Percentiles rank a stretch among this genome's conserved stretches.
phyloP scores from a whole-genome alignment of 495 filamentous ascomycete genomes.

The Apodospora peruviana region DNA sequence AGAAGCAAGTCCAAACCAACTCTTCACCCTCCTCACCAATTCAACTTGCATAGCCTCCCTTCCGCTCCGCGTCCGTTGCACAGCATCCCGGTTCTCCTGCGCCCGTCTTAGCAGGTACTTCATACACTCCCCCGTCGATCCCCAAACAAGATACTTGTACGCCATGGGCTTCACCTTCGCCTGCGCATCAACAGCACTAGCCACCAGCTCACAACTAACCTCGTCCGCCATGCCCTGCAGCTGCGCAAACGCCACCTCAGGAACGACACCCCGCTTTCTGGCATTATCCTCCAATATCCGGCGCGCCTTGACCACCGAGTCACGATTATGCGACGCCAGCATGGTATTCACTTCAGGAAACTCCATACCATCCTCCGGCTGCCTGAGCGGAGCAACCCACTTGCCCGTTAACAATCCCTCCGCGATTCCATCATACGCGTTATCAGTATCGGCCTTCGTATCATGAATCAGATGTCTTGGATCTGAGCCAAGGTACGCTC shows the following conservation, averaged over 20 bases:
- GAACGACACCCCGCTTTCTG: slow-evolving; percentile 28
- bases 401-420: slow-evolving; percentile 32
- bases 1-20: slow-evolving; percentile 31
- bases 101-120: slow-evolving; percentile 83
- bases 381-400: slow-evolving; percentile 45
- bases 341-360: slow-evolving; percentile 67
- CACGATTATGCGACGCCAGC: slow-evolving; percentile 89
- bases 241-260: slow-evolving; percentile 76
- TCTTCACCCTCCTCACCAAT: slow-evolving; percentile 55
- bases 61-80: slow-evolving; percentile 68
- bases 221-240: slow-evolving; percentile 98
- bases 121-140: slow-evolving; percentile 86
- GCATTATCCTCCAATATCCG: slow-evolving; percentile 23
- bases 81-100: slow-evolving; percentile 87
- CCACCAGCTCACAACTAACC: slow-evolving; percentile 74
- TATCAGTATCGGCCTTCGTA: slow-evolving; percentile 72
- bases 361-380: slow-evolving; percentile 21
- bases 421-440: slow-evolving; percentile 33
- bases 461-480: slow-evolving; percentile 72
- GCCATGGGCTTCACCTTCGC: slow-evolving; percentile 44
- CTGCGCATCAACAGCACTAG: slow-evolving; percentile 15
- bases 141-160: slow-evolving; percentile 92
- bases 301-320: slow-evolving; percentile 68
- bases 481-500: slow-evolving; percentile 81
- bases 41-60: slow-evolving; percentile 69